Percentiles rank a stretch among this genome's conserved stretches.
Evolutionary conservation across 1,284 basidiomycete genomes (phyloP).

Genomic region (Sanghuangporus sanghuang): DNA sequence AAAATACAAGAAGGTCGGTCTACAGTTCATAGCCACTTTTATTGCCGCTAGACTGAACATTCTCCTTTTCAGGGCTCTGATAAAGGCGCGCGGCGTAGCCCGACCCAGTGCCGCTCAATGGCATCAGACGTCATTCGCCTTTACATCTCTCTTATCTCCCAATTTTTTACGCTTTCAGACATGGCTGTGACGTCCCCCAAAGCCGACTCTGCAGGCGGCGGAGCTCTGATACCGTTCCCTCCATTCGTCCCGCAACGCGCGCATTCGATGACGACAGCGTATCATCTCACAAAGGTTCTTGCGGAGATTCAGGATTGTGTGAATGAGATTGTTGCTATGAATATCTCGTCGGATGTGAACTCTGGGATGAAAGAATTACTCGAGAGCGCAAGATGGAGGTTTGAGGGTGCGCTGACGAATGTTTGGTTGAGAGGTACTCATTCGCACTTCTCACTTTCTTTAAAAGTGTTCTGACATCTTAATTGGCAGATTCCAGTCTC

Average conservation of each 20-base stretch:
- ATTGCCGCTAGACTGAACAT: background rate
- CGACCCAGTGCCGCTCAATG: constrained; percentile 86
- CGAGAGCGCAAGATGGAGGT: constrained; percentile 83
- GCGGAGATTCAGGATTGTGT: constrained; percentile 84
- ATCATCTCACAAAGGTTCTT: constrained; percentile 77
- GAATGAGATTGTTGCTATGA: constrained; percentile 76
- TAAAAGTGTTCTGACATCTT: background rate
- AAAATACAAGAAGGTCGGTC: constrained; percentile 75
- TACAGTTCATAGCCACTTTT: constrained; percentile 25
- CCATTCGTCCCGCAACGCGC: constrained; percentile 71
- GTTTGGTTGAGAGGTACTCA: constrained; percentile 79
- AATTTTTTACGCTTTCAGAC: constrained; percentile 88
- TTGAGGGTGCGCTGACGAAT: constrained; percentile 76
- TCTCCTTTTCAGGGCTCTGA: constrained; percentile 11
- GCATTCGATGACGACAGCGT: constrained; percentile 78
- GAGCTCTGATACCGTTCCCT: constrained; percentile 34
- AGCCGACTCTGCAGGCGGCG: constrained; percentile 18
- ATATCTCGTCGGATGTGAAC: constrained; percentile 72
- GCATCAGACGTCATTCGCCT: constrained; percentile 85
- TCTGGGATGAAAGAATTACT: constrained; percentile 69
- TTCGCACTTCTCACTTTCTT: constrained; percentile 2
- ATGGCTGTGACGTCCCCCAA: constrained; percentile 52
- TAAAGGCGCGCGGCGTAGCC: constrained; percentile 54
- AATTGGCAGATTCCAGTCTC: constrained; percentile 69
- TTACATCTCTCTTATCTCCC: constrained; percentile 82